These are phyloP conservation scores for Melaleuca alternifolia DNA, from an alignment of 345 rosid genomes.

Conservation along the genomic window DNA sequence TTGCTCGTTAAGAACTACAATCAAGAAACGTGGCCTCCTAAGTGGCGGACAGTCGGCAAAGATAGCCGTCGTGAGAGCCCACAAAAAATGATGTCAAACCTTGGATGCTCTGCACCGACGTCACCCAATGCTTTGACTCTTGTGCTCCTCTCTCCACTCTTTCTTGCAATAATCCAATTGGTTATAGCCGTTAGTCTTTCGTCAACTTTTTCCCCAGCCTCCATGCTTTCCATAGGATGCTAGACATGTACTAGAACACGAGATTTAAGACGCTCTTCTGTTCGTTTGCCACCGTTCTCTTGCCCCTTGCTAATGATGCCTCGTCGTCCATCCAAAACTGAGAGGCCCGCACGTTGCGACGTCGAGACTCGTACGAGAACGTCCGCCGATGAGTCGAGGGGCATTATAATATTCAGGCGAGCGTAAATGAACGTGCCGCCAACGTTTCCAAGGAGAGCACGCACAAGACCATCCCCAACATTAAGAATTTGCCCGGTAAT, in stretches of 20 bases:
- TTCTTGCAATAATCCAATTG: neutral
- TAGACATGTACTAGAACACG: neutral
- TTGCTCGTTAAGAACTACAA: neutral
- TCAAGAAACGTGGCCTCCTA: conserved; percentile 15
- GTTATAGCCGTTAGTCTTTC: neutral
- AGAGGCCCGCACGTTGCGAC: neutral
- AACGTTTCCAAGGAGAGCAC: neutral
- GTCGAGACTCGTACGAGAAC: neutral
- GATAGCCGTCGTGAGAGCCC: conserved; percentile 5
- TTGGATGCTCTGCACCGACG: neutral
- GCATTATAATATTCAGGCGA: neutral
- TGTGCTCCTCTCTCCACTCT: neutral
- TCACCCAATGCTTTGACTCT: neutral
- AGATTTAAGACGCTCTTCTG: neutral
- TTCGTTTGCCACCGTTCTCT: neutral
- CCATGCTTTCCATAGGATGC: neutral
- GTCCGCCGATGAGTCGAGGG: neutral
- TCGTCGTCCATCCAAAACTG: neutral
- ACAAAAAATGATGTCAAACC: neutral
- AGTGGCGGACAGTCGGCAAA: conserved; percentile 44
- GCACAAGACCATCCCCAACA: neutral
- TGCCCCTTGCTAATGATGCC: neutral
- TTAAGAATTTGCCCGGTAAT: neutral
- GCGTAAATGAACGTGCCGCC: neutral
- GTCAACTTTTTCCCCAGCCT: neutral